phyloP scores from a whole-genome alignment of 2,329 filamentous ascomycete species.

The Sclerotinia sclerotiorum region DNA sequence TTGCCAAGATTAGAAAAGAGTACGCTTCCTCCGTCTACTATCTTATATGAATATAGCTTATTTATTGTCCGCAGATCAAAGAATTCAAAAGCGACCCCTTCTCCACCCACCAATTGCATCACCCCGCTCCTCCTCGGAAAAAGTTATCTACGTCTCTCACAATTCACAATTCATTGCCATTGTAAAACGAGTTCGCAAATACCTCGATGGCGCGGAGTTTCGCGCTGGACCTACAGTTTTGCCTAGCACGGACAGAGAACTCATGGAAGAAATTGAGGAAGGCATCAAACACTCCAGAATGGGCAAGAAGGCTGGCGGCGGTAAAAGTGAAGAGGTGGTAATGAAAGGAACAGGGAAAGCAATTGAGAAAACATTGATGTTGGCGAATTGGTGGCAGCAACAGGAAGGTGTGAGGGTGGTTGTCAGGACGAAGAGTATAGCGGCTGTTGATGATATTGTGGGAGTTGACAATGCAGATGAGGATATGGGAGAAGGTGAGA shows the following conservation, averaged over 20 bases:
- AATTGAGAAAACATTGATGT: conserved; percentile 36
- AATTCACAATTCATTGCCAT: conserved; percentile 37
- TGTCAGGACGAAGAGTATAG: conserved; percentile 39
- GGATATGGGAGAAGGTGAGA: conserved; percentile 28
- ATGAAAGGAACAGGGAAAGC: conserved; percentile 40
- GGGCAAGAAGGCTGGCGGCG: conserved; percentile 25
- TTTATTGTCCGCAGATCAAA: conserved; percentile 30
- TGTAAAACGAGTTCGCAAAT: conserved; percentile 38
- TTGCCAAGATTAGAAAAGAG: conserved; percentile 12
- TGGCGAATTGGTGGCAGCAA: conserved; percentile 36
- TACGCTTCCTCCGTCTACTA: conserved; percentile 32
- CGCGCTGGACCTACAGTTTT: conserved; percentile 32
- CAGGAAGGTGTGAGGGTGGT: conserved; percentile 36
- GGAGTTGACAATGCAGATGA: conserved; percentile 25
- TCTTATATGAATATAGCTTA: conserved; percentile 25
- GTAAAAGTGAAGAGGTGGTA: conserved; percentile 33
- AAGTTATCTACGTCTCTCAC: conserved; percentile 39
- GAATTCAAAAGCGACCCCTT: conserved; percentile 40
- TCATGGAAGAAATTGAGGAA: conserved; percentile 29
- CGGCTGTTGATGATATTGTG: conserved; percentile 41
- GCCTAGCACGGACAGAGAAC: conserved; percentile 19
- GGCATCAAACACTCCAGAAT: conserved; percentile 25
- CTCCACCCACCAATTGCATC: conserved; percentile 38
- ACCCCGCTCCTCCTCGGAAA: conserved; percentile 31
- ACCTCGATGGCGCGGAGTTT: conserved; percentile 34